Evolutionary conservation across 805 yeast genomes (phyloP), one percentile per base, ranked within the genome.

Genomic region (Spathaspora passalidarum): DNA sequence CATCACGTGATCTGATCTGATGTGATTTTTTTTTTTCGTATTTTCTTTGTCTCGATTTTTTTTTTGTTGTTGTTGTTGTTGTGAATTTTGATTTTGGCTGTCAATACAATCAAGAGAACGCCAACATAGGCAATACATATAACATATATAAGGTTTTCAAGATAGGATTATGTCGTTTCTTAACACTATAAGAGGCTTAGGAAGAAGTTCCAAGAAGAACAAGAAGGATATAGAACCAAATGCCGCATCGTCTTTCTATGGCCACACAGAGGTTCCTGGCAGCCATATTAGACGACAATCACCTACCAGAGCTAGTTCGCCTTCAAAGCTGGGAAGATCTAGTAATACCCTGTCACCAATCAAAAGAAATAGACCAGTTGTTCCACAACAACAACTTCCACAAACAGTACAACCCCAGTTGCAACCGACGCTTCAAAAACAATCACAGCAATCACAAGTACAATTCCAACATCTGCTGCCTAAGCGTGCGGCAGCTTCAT

Each of bases 121-220:
- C 16, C 8, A n/a, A 3, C 14, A 29, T 11, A 29, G 3, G n/a
- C 34, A 14, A 29, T 29, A 29, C 14, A n/a, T 13, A 29, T 29
- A 29, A 29, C 14, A 29, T 4, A 25, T 25, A 25, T 25, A 25
- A 25, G 8, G 14, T 32, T 16, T 13, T 13, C 6, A 5, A 32
- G 16, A 5, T 32, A 11, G 18, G 14, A 38, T 3, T 37, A 74
- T 74, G 79, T 74, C 79, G 9, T 74, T 74, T 51, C 63, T 74
- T 34, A 71, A 70, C 52, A 71, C 78, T 32, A 73, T 75, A 40
- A 57, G 78, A 56, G 79, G 79, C 17, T 62, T 75, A 43, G 76
- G 77, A 17, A 61, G 77, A 53, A 64, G 68, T 49, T 67, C 76
- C 26, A 73, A 75, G 48, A 73, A 75, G 56, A 68, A 61, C 39